These are phyloP conservation scores for Puccinia polysora DNA, from an alignment of 1,284 basidiomycete species.

Conservation along the genomic window DNA sequence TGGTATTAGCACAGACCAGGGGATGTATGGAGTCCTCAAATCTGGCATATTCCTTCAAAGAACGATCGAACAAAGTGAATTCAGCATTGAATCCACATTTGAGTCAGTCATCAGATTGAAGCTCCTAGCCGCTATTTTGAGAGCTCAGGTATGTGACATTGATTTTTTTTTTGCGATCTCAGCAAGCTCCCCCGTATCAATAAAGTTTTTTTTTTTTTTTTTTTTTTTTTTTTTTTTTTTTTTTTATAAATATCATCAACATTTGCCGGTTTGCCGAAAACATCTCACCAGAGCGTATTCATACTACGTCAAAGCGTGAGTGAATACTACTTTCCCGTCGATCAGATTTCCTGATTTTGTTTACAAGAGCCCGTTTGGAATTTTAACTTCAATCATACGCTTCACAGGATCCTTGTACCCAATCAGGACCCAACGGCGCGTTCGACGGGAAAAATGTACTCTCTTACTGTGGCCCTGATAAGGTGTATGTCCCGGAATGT, in stretches of 20 bases:
- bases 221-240: too few relatives aligned
- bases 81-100: slow-evolving; percentile 23
- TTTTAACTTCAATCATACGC: not conserved
- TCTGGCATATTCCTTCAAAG: slow-evolving; percentile 28
- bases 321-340: too few relatives aligned
- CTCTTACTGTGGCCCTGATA: slow-evolving; percentile 37
- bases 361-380: too few relatives aligned
- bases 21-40: slow-evolving; percentile 42
- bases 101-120: slow-evolving; percentile 28
- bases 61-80: slow-evolving; percentile 24
- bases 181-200: too few relatives aligned
- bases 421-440: slow-evolving; percentile 19
- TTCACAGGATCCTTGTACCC: slow-evolving; percentile 40
- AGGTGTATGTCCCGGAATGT: not conserved
- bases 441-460: slow-evolving; percentile 13
- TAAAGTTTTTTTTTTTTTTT: too few relatives aligned
- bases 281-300: not conserved
- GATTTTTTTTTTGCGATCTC: not conserved
- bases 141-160: slow-evolving; percentile 37
- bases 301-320: not conserved
- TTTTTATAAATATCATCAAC: too few relatives aligned
- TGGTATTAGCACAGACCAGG: slow-evolving; percentile 39
- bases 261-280: too few relatives aligned
- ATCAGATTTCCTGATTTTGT: too few relatives aligned
- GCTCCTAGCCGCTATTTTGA: slow-evolving; percentile 32